Evolutionary conservation across 192 early-diverging fungal genomes (phyloP).

Genomic region (Podochytrium sp.): DNA sequence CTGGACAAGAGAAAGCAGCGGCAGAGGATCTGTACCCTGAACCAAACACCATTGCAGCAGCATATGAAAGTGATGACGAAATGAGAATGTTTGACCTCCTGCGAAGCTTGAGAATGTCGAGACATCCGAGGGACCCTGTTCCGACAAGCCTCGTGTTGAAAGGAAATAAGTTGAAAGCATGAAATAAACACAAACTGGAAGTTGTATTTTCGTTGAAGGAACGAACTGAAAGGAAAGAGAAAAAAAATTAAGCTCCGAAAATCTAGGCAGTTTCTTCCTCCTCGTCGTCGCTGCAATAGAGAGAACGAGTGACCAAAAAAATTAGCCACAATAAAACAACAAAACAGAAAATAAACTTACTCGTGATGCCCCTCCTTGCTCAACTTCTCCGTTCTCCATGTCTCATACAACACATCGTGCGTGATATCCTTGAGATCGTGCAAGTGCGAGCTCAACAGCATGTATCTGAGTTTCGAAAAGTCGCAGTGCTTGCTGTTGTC

Average conservation of each 20-base stretch:
- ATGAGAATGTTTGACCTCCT: conserved; percentile 17
- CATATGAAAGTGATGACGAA: conserved; percentile 7
- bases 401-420: conserved; percentile 60
- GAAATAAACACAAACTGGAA: background rate
- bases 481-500: conserved; percentile 70
- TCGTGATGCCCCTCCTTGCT: conserved; percentile 29
- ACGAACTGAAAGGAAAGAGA: background rate
- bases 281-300: background rate
- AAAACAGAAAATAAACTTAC: background rate
- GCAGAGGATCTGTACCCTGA: background rate
- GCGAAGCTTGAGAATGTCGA: background rate
- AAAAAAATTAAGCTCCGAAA: background rate
- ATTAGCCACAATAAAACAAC: background rate
- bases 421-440: conserved; percentile 71
- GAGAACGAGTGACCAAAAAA: background rate
- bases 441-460: conserved; percentile 76
- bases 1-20: background rate
- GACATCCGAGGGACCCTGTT: conserved; percentile 13
- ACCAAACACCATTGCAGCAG: background rate
- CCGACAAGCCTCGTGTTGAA: conserved; percentile 14
- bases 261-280: background rate
- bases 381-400: conserved; percentile 29
- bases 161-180: background rate
- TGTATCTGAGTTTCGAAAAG: conserved; percentile 66
- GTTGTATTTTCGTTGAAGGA: background rate